Percentiles rank a stretch among this genome's conserved stretches.
Conservation (phyloP, 78 protist genomes). For the Dictyostelium purpureum region DNA sequence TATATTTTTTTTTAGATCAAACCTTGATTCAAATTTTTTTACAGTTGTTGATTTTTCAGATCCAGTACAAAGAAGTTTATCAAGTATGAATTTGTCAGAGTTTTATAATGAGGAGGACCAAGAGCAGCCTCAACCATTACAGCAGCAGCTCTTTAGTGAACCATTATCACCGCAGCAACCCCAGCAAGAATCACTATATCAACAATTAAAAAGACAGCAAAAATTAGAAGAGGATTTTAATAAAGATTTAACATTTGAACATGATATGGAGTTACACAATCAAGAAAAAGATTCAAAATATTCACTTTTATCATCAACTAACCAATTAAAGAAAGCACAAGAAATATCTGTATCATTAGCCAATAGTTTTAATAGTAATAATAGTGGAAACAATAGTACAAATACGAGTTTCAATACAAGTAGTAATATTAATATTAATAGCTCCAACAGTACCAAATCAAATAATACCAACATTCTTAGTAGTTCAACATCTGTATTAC, state of each 20-base stretch:
- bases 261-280: not conserved
- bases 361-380: not conserved
- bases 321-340: conserved; percentile 28
- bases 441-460: not conserved
- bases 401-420: not conserved
- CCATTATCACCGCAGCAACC: no score
- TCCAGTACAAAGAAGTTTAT: conserved; percentile 37
- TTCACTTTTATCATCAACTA: not conserved
- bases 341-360: conserved; percentile 1
- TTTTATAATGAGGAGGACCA: not conserved
- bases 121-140: not conserved
- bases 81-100: conserved; percentile 14
- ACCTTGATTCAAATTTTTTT: conserved; percentile 40
- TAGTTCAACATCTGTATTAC: not conserved
- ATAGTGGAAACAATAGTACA: not conserved
- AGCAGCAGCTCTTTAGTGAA: no score
- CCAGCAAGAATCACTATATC: not conserved
- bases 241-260: not conserved
- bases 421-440: not conserved
- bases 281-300: not conserved
- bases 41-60: conserved; percentile 63
- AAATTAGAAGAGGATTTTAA: not conserved
- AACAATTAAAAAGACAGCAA: not conserved
- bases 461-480: not conserved
- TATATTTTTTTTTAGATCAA: conserved; percentile 40